Evolutionary conservation across 1,284 basidiomycete genomes (phyloP), one percentile per base, ranked within the genome.

Genomic region (Boletus semigastroideus): DNA sequence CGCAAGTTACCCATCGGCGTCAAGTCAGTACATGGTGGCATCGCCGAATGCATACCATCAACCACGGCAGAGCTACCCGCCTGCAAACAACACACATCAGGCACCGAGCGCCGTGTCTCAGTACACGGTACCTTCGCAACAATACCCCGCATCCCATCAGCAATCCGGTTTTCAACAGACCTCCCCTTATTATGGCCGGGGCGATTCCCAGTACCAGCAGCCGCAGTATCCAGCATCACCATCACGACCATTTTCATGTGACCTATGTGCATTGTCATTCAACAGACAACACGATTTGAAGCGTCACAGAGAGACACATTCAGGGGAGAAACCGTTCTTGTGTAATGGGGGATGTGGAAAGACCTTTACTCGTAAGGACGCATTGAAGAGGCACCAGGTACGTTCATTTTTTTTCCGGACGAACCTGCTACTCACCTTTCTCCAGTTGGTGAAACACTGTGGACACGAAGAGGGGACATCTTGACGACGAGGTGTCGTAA

Each of bases 291-390:
- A 90, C 67, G 87, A 90, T 67, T 68, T 90, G 62, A 90, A 90
- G 67, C 79, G 87, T 38, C 87, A 90, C 71, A 77, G 85, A 58
- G 87, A 90, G 61, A 90, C 87, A 20, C 87, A 90, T 70, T 86
- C 84, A 12, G 87, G 87, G 41, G 87, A 90, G 69, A 88, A 90
- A 65, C 88, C 88, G 12, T 90, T 83, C 70, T 69, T 82, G 30
- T 90, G 88, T 69, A 87, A 88, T 59, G 87, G 88, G 13, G 85
- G 84, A 37, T 90, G 87, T 56, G 86, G 86, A 46, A 90, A 90
- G 75, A 89, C 87, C 3, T 90, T 90, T 65, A 90, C 88, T 45
- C 79, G 87, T 59, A 90, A 90, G 70, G 88, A 90, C 63, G 87
- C 87, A 22, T 69, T 90, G 62, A 90, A 90, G 72, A 79, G 87